Base-by-base conservation (phyloP, 148 eudicot genomes). In the Vaccinium myrtillus region DNA sequence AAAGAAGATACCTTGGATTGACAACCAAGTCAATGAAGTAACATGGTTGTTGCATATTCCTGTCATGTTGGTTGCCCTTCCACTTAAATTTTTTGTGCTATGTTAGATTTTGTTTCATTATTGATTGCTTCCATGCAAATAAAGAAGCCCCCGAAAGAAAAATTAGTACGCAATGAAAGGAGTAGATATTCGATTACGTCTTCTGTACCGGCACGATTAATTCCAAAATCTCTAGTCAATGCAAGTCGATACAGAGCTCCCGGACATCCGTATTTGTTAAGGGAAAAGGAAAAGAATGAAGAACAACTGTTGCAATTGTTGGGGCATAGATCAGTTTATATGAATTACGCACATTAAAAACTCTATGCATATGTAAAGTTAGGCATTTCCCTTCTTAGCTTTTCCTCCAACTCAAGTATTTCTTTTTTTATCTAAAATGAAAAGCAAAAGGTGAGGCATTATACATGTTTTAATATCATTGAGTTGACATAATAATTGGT, bases 351-450 rank as follows among this genome's bases (percentile, higher is more conserved):
- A 36, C 36, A 36, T n/a, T 14, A n/a, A 18, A 21, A 13, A 13
- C 36, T 77, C 23, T 14, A n/a, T 23, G 58, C 16, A 27, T 36
- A 51, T 48, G 21, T 43, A 46, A 19, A 19, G 54, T 16, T 50
- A 2, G 69, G 21, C 19, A 2, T 48, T 21, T 76, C n/a, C 2
- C 79, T 75, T 43, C 21, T 5, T 14, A 2, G 51, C 39, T 53
- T 78, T 54, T 7, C 63, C 30, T 78, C 56, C 81, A 53, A 79
- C 48, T 55, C 25, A 79, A 55, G 81, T 15, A 8, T 79, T 58
- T 58, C 16, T 51, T 54, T n/a, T n/a, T n/a, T 32, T 79, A 79
- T 61, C 8, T 55, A 32, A n/a, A 79, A 78, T 23, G 15, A 16
- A 79, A 79, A 55, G 16, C 11, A 32, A 79, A 79, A 79, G 36